A percentile compares a stretch with the other conserved stretches of the same genome.
Evolutionary conservation across 345 rosid genomes (phyloP).

Genomic region (Balakata baccata): DNA sequence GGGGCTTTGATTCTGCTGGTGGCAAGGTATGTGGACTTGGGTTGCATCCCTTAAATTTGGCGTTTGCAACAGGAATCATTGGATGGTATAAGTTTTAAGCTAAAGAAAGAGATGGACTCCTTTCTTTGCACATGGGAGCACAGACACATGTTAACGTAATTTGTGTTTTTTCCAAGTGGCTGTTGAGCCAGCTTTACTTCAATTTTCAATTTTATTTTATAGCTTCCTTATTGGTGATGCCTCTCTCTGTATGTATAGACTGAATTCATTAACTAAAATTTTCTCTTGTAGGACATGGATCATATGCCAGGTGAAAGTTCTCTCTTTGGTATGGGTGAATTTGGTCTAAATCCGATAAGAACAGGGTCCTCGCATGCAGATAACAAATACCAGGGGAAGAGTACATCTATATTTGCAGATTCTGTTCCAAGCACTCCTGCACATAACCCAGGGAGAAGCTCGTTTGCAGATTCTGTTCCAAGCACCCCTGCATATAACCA

Average conservation of each 20-base stretch:
- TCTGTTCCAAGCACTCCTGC: background rate
- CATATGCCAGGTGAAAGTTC: constrained; percentile 42
- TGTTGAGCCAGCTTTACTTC: background rate
- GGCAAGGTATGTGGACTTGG: constrained; percentile 43
- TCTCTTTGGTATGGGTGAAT: constrained; percentile 50
- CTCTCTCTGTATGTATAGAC: background rate
- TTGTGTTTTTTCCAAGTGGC: background rate
- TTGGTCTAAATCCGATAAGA: constrained; percentile 70
- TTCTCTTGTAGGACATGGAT: constrained; percentile 51
- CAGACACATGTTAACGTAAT: background rate
- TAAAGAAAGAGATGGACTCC: background rate
- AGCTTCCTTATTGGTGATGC: background rate
- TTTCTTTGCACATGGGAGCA: background rate
- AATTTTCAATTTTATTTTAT: background rate
- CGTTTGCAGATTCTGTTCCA: constrained; percentile 9
- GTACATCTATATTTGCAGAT: constrained; percentile 38
- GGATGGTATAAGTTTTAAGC: constrained; percentile 1
- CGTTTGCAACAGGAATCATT: background rate
- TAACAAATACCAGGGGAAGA: constrained; percentile 39
- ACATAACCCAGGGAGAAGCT: too few relatives aligned
- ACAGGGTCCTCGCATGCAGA: constrained; percentile 46
- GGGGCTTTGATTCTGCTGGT: constrained; percentile 50
- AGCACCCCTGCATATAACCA: constrained; percentile 24
- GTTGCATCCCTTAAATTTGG: constrained; percentile 2
- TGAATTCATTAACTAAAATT: constrained; percentile 7